phyloP scores from a whole-genome alignment of 78 protist genomes.

The Dictyostelium firmibasis region DNA sequence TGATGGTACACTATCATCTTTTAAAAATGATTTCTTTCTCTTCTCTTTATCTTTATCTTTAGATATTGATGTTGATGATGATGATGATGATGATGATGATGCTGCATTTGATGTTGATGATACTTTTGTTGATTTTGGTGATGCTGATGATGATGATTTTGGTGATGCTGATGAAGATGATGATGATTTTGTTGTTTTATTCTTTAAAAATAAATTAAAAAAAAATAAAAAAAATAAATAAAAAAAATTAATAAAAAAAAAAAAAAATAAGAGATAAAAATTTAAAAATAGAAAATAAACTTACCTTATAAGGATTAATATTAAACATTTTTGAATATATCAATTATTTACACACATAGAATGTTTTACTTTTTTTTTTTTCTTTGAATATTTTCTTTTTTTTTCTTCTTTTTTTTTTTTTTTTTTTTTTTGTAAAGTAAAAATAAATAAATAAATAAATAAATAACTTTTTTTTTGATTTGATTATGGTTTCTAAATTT shows the following conservation, averaged over 20 bases:
- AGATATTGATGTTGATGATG: not conserved
- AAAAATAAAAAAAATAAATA: not conserved
- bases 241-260: too few relatives aligned
- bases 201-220: not conserved
- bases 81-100: not conserved
- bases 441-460: not conserved
- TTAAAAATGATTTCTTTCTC: conserved; percentile 3
- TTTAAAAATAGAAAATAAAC: not conserved
- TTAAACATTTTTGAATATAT: conserved; percentile 31
- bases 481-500: not conserved
- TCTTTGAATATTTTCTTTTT: too few relatives aligned
- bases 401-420: too few relatives aligned
- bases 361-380: not conserved
- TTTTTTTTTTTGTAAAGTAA: too few relatives aligned
- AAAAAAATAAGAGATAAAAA: too few relatives aligned
- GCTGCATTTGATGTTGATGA: not conserved
- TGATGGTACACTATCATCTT: not conserved
- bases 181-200: not conserved
- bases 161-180: not conserved
- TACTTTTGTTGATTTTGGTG: not conserved
- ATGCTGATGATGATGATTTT: not conserved
- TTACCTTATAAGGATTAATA: conserved; percentile 50
- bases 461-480: not conserved
- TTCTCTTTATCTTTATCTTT: not conserved
- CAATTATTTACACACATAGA: not conserved